Evolutionary conservation across 2,329 filamentous ascomycete species (phyloP).

Genomic region (Botrytis fragariae): DNA sequence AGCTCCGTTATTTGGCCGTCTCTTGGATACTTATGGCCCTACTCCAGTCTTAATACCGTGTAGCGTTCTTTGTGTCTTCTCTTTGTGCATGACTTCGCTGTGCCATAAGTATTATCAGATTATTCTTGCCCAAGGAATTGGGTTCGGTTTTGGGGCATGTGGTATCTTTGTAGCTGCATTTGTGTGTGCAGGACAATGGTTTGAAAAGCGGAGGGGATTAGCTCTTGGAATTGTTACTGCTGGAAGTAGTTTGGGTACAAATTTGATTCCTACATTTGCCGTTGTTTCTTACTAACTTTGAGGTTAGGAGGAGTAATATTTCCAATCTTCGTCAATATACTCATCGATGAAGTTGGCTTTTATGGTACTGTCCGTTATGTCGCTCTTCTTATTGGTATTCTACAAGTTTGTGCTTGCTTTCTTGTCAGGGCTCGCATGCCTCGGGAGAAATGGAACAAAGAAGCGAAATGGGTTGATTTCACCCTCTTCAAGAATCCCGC

Average conservation of each 20-base stretch:
- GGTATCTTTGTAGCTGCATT: slow-evolving; percentile 45
- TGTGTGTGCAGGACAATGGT: slow-evolving; percentile 46
- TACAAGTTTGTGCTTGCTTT: background rate
- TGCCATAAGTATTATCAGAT: slow-evolving; percentile 55
- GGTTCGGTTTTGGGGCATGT: slow-evolving; percentile 45
- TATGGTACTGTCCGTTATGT: slow-evolving; percentile 1
- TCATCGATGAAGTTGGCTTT: background rate
- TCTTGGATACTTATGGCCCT: slow-evolving; percentile 63
- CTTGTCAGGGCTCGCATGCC: slow-evolving; percentile 12
- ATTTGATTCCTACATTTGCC: slow-evolving; percentile 44
- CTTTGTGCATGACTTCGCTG: slow-evolving; percentile 61
- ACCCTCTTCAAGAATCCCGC: slow-evolving; percentile 27
- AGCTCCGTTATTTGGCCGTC: slow-evolving; percentile 58
- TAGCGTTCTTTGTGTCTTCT: slow-evolving; percentile 55
- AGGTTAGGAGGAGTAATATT: slow-evolving; percentile 36
- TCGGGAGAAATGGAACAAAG: slow-evolving; percentile 3
- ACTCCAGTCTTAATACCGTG: slow-evolving; percentile 52
- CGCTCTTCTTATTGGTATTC: background rate
- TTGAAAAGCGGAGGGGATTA: slow-evolving; percentile 46
- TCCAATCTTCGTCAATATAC: slow-evolving; percentile 40
- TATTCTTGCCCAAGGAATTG: slow-evolving; percentile 47
- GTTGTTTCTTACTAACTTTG: background rate
- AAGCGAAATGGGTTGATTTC: slow-evolving; percentile 38
- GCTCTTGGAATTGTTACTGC: slow-evolving; percentile 49
- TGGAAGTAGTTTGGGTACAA: slow-evolving; percentile 45